Conservation (phyloP, 768 basidiomycete species). For the Chlorophyllum brunneum region DNA sequence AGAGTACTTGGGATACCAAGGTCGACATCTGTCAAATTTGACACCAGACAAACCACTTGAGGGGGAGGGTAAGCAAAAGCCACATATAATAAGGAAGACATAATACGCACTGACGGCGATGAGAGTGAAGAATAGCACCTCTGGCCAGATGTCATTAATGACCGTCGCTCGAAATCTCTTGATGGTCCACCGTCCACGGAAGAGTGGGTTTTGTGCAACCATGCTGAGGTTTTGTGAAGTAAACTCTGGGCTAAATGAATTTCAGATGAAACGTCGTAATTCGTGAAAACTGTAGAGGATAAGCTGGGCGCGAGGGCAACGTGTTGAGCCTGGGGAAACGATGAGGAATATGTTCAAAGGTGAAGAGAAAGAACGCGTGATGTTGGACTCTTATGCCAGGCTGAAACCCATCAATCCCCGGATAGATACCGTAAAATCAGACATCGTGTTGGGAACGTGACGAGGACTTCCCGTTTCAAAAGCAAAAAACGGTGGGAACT, state of each 20-base stretch:
- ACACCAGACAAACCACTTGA: conserved; percentile 56
- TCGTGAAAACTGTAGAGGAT: too few species aligned
- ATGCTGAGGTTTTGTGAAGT: conserved; percentile 19
- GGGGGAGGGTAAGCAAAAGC: conserved; percentile 9
- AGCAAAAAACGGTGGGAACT: background rate
- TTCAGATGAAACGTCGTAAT: too few species aligned
- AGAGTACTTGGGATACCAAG: conserved; percentile 41
- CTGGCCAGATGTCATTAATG: conserved; percentile 64
- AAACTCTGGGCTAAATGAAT: background rate
- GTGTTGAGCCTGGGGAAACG: too few species aligned
- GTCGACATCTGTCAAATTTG: conserved; percentile 40
- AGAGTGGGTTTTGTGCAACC: conserved; percentile 44
- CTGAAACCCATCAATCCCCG: background rate
- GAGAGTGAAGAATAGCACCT: conserved; percentile 55
- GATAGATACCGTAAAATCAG: background rate
- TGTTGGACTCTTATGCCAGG: background rate
- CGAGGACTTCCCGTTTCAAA: background rate
- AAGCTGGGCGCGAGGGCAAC: too few species aligned
- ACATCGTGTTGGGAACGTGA: conserved; percentile 11
- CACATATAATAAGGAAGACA: background rate
- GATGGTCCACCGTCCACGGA: conserved; percentile 41
- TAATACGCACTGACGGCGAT: conserved; percentile 48
- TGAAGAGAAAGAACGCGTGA: background rate
- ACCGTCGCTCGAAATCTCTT: conserved; percentile 57
- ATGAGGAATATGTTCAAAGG: too few species aligned